Base-by-base conservation (phyloP, 2,329 filamentous ascomycete species). In the Colletotrichum sp. region DNA sequence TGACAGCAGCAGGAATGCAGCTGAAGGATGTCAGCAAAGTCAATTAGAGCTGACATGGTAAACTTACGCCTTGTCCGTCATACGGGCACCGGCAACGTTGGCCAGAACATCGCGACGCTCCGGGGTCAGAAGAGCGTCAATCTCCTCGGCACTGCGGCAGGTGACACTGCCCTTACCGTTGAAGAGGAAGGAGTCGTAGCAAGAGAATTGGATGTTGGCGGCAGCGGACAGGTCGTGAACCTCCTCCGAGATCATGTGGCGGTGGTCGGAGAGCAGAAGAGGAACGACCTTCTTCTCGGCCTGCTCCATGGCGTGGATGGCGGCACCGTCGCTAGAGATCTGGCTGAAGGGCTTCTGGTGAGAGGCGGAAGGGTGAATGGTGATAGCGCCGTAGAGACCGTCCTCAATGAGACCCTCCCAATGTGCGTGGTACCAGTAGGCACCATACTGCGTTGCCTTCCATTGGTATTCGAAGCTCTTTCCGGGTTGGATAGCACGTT, bases 401-500 rank as follows among this genome's bases (percentile, higher is more conserved):
- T 93, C 92, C 73, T 91, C 88, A 16, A 93, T 85, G 76, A 92
- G 91, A 3, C 87, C 87, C 2, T 85, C 83, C 28, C 86, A 85
- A 79, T 93, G 92, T 0, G 90, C 87, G 82, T 93, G 92, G 78
- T 93, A 93, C 86, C 89, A 92, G 82, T 90, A 92, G 57, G 87
- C 88, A 5, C 92, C 92, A 78, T 90, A 88, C 71, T 91, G 87
- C 0, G 85, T 86, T 0, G 91, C 91, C n/a, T 83, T 87, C 85
- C 89, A 93, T 36, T 83, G 84, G 79, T 93, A 91, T 0, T 85
- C 84, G 78, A 89, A 93, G 32, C 81, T 85, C 5, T 81, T 79
- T 3, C 88, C 87, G 1, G 90, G 86, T 15, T 82, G 79, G 71
- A 93, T 92, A 5, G 87, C 83, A 5, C 83, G 83, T 78, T 93